Evolutionary conservation across 495 filamentous ascomycete genomes (phyloP).

Genomic region (Talaromyces trachyspermus): DNA sequence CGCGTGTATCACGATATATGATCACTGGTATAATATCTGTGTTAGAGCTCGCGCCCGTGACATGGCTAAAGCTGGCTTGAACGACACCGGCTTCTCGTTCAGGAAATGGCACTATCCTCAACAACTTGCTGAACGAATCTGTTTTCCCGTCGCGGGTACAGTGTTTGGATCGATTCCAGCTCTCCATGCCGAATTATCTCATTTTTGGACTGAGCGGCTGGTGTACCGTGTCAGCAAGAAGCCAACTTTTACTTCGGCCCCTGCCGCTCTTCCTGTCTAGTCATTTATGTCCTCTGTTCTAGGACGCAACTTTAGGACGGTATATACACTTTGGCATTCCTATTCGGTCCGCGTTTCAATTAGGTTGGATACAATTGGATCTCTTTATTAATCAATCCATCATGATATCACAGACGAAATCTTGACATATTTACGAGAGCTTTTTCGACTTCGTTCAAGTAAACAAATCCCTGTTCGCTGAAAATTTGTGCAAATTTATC

Average conservation of each 20-base stretch:
- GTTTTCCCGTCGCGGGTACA: slow-evolving; percentile 53
- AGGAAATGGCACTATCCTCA: slow-evolving; percentile 38
- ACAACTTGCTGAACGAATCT: slow-evolving; percentile 47
- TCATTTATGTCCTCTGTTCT: too few species aligned
- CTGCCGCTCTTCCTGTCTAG: neutral
- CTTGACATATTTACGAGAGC: too few species aligned
- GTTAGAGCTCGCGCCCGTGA: slow-evolving; percentile 48
- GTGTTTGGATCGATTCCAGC: slow-evolving; percentile 56
- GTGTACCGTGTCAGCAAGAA: slow-evolving; percentile 64
- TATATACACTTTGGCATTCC: too few species aligned
- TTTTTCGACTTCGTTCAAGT: too few species aligned
- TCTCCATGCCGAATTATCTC: slow-evolving; percentile 53
- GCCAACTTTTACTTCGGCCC: slow-evolving; percentile 20
- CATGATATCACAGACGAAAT: too few species aligned
- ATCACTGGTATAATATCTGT: slow-evolving; percentile 52
- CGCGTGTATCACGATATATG: slow-evolving; percentile 53
- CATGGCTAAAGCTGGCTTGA: slow-evolving; percentile 54
- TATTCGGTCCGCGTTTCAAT: too few species aligned
- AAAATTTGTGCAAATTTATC: too few species aligned
- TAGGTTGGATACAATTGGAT: too few species aligned
- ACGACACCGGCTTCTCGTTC: slow-evolving; percentile 51
- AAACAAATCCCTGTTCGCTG: too few species aligned
- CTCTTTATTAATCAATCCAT: too few species aligned
- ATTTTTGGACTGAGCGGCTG: slow-evolving; percentile 59
- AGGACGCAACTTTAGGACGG: too few species aligned